phyloP scores from a whole-genome alignment of 208 protist genomes.

The Wallacemonas sp. region DNA sequence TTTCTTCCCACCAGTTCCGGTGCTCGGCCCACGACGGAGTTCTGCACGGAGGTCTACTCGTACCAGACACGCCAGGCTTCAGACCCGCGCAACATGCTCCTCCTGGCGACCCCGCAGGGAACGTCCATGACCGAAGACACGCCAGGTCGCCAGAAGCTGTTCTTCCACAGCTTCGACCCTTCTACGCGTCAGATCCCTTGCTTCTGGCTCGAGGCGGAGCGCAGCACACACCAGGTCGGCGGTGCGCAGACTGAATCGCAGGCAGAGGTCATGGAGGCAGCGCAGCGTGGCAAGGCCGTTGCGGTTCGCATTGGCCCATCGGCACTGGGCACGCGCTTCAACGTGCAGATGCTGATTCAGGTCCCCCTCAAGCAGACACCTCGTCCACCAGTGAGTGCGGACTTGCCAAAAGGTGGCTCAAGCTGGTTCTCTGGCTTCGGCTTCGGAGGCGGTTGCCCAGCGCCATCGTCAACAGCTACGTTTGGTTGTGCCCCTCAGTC shows the following conservation, averaged over 20 bases:
- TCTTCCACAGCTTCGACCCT: neutral
- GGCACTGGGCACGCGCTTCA: neutral
- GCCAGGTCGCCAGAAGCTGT: neutral
- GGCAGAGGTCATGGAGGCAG: neutral
- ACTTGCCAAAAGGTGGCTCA: neutral
- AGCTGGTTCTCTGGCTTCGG: neutral
- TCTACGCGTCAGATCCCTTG: neutral
- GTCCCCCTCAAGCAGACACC: neutral
- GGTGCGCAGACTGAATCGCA: neutral
- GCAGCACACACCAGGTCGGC: neutral
- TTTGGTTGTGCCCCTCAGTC: too few species aligned
- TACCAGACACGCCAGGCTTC: neutral
- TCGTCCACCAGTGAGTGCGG: neutral
- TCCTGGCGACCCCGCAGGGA: neutral
- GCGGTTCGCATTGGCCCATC: neutral
- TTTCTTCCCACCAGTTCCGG: neutral
- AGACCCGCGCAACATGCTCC: conserved; percentile 1
- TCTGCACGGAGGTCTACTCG: neutral
- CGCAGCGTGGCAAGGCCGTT: neutral
- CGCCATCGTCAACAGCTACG: neutral
- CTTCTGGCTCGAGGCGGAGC: conserved; percentile 2
- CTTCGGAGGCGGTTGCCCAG: neutral
- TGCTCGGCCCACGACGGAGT: neutral
- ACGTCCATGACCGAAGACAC: neutral
- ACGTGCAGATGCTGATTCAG: conserved; percentile 6